Percentiles rank a stretch among this genome's conserved stretches.
Evolutionary conservation across 2,329 filamentous ascomycete genomes (phyloP).

Genomic region (Arthrinium phaeospermum): DNA sequence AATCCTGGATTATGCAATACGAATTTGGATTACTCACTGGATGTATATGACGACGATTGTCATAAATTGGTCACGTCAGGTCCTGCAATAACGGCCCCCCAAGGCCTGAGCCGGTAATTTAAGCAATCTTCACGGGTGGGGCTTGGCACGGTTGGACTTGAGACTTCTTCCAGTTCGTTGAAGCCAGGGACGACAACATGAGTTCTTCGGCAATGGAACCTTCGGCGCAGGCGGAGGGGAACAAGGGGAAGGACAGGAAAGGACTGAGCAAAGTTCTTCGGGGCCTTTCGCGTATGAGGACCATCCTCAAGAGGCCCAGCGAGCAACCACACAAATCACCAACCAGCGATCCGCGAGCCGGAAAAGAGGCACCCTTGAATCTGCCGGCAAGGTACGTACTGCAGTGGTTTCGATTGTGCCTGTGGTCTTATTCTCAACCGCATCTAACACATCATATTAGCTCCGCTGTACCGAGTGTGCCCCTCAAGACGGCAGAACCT

Average conservation of each 20-base stretch:
- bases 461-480: constrained; percentile 5
- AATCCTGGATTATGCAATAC: not conserved
- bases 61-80: not conserved
- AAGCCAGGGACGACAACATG: not conserved
- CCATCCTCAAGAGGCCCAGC: constrained; percentile 51
- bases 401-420: not conserved
- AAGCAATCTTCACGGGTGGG: not conserved
- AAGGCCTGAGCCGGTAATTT: not conserved
- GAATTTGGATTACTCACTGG: not conserved
- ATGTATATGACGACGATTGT: not conserved
- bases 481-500: not conserved
- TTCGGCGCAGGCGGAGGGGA: not conserved
- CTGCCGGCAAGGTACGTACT: constrained; percentile 17
- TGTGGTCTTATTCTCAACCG: not conserved
- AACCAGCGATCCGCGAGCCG: constrained; percentile 21
- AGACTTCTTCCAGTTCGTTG: not conserved
- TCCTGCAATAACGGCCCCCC: not conserved
- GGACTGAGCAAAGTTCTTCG: constrained; percentile 54
- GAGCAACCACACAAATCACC: constrained; percentile 34
- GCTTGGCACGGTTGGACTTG: not conserved
- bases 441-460: not conserved
- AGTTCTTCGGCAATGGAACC: constrained; percentile 2
- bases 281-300: constrained; percentile 48
- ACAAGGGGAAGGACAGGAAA: constrained; percentile 43
- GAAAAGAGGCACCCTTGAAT: constrained; percentile 24